phyloP scores from a whole-genome alignment of 176 grass and related monocot genomes.

The Microstegium vimineum region DNA sequence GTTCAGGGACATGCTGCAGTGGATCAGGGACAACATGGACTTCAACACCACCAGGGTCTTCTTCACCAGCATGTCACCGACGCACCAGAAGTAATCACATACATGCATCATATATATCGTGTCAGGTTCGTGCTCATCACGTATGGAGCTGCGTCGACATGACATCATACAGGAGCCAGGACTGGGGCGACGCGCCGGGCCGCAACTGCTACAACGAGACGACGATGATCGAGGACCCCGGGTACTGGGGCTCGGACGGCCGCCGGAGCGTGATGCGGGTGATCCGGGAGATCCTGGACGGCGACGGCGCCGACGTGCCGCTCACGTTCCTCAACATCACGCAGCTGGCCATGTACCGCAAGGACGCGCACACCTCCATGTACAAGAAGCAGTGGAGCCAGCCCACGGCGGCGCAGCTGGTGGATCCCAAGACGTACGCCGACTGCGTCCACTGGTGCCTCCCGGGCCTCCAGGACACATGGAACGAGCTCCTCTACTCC shows the following conservation, averaged over 20 bases:
- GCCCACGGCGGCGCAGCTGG: slow-evolving; percentile 43
- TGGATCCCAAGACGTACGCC: slow-evolving; percentile 51
- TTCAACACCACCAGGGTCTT: slow-evolving; percentile 57
- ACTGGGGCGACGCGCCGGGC: slow-evolving; percentile 56
- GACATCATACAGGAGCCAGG: slow-evolving; percentile 60
- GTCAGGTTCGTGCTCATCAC: too few species aligned
- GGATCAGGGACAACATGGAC: slow-evolving; percentile 78
- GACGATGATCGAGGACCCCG: slow-evolving; percentile 53
- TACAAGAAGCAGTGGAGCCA: slow-evolving; percentile 70
- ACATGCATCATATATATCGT: neutral
- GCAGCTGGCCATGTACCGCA: slow-evolving; percentile 62
- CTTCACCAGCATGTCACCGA: slow-evolving; percentile 87
- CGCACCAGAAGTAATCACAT: slow-evolving; percentile 42
- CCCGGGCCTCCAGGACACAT: slow-evolving; percentile 63
- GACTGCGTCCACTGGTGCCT: slow-evolving; percentile 83
- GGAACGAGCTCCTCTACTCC: slow-evolving; percentile 71
- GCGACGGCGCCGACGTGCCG: slow-evolving; percentile 48
- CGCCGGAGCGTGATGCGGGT: slow-evolving; percentile 64
- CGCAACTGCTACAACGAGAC: slow-evolving; percentile 88
- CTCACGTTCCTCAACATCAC: slow-evolving; percentile 63
- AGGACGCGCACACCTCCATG: slow-evolving; percentile 71
- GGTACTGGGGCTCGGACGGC: slow-evolving; percentile 78
- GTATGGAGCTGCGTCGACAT: too few species aligned
- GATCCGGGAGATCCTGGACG: slow-evolving; percentile 44
- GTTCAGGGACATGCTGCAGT: slow-evolving; percentile 66